Evolutionary conservation across 352 stramenopile genomes (phyloP).

Genomic region (Phytophthora quininea): DNA sequence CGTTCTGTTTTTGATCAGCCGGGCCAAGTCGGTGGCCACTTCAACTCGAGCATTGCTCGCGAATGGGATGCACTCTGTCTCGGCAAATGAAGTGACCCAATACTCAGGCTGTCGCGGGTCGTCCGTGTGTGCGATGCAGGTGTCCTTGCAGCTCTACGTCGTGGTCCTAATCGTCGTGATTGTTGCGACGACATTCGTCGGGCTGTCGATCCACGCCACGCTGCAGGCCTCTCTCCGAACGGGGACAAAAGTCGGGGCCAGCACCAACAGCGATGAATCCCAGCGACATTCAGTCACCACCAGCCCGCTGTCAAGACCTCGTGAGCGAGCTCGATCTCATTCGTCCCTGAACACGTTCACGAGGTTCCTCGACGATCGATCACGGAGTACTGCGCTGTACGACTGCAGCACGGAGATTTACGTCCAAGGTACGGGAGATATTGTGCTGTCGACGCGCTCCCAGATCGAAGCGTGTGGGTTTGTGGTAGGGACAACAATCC

Average conservation of each 20-base stretch:
- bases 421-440: conserved; percentile 15
- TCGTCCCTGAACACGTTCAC: conserved; percentile 40
- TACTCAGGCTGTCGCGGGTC: conserved; percentile 43
- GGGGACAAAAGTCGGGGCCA: neutral
- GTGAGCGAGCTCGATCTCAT: neutral
- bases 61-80: conserved; percentile 29
- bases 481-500: conserved; percentile 32
- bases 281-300: too few species aligned
- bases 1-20: conserved; percentile 24
- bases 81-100: conserved; percentile 24
- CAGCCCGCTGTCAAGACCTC: too few species aligned
- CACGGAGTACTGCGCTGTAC: conserved; percentile 28
- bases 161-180: conserved; percentile 28
- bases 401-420: conserved; percentile 40
- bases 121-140: conserved; percentile 32
- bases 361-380: conserved; percentile 43
- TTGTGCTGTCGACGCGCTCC: conserved; percentile 34
- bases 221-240: conserved; percentile 14
- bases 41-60: conserved; percentile 24
- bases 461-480: conserved; percentile 42
- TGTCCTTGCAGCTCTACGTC: conserved; percentile 26
- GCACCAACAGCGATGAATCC: neutral
- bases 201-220: conserved; percentile 22
- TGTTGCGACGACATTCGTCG: conserved; percentile 4
- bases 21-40: conserved; percentile 4